These are phyloP conservation scores for Corinectria fuckeliana DNA, from an alignment of 2,329 filamentous ascomycete genomes.

Conservation along the genomic window DNA sequence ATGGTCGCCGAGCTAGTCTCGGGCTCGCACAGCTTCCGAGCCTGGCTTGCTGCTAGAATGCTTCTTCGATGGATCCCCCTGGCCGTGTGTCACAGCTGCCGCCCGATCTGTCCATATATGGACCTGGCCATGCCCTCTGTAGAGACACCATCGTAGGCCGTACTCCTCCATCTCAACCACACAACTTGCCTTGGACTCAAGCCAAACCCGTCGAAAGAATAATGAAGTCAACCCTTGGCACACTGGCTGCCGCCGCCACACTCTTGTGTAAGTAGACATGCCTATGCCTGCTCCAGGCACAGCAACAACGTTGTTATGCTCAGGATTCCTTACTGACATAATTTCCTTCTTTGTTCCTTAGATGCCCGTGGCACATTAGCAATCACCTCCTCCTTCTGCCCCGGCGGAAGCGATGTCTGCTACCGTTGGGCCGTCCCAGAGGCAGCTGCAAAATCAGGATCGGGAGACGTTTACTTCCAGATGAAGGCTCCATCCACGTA, in stretches of 20 bases:
- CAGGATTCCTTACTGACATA: slow-evolving; percentile 13
- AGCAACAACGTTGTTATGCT: not conserved
- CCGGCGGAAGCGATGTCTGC: slow-evolving; percentile 53
- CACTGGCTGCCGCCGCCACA: slow-evolving; percentile 17
- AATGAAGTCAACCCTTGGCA: slow-evolving; percentile 31
- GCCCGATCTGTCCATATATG: slow-evolving; percentile 11
- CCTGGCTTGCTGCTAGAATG: slow-evolving; percentile 19
- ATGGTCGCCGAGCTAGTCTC: slow-evolving; percentile 9
- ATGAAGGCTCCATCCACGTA: slow-evolving; percentile 60
- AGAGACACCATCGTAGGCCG: not conserved
- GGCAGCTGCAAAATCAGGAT: slow-evolving; percentile 52
- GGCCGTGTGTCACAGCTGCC: slow-evolving; percentile 2
- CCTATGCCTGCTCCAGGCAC: not conserved
- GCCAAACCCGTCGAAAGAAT: not conserved
- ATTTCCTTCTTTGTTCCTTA: slow-evolving; percentile 9
- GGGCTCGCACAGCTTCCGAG: slow-evolving; percentile 11
- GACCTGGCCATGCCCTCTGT: not conserved
- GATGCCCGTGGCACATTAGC: slow-evolving; percentile 32
- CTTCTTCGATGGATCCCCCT: slow-evolving; percentile 12
- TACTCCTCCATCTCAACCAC: not conserved
- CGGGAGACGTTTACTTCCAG: slow-evolving; percentile 67
- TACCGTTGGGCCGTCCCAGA: slow-evolving; percentile 63
- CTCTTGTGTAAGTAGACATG: slow-evolving; percentile 32
- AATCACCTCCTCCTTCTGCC: slow-evolving; percentile 48
- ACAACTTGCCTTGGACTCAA: not conserved